phyloP scores from a whole-genome alignment of 177 flowering plant genomes.

The Telopea speciosissima region DNA sequence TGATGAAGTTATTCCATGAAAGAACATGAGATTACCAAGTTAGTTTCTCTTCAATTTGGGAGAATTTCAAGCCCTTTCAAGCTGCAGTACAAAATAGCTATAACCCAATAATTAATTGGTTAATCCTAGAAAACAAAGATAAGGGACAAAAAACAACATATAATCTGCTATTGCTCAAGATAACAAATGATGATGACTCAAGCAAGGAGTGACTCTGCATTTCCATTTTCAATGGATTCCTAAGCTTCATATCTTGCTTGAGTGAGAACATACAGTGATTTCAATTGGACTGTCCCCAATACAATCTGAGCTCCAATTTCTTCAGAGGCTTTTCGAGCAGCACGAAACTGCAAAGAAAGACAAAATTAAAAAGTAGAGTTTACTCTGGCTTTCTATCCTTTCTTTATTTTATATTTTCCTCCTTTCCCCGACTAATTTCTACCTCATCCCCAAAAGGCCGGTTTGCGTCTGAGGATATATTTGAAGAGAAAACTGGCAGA shows the following conservation, averaged over 20 bases:
- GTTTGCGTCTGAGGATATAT: conserved; percentile 63
- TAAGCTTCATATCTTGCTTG: neutral
- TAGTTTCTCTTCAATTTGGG: conserved; percentile 71
- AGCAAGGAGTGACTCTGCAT: no score
- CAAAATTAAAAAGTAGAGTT: no score
- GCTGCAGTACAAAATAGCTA: conserved; percentile 37
- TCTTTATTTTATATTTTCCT: no score
- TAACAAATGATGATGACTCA: no score
- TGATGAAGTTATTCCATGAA: conserved; percentile 63
- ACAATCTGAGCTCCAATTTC: conserved; percentile 89
- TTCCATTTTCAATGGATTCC: no score
- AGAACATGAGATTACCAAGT: conserved; percentile 45
- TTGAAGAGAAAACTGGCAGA: conserved; percentile 80
- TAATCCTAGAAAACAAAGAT: neutral
- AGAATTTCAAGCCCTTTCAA: conserved; percentile 89
- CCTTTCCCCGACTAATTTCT: neutral
- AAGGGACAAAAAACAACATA: no score
- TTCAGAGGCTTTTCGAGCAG: conserved; percentile 79
- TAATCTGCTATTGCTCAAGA: no score
- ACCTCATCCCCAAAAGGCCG: conserved; percentile 95
- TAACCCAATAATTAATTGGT: neutral
- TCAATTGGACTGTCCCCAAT: conserved; percentile 92
- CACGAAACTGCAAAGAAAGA: conserved; percentile 86
- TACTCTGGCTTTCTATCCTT: no score
- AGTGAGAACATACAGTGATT: conserved; percentile 61